Conservation (phyloP, 2,329 filamentous ascomycete genomes). For the Ophiocordyceps robertsii region DNA sequence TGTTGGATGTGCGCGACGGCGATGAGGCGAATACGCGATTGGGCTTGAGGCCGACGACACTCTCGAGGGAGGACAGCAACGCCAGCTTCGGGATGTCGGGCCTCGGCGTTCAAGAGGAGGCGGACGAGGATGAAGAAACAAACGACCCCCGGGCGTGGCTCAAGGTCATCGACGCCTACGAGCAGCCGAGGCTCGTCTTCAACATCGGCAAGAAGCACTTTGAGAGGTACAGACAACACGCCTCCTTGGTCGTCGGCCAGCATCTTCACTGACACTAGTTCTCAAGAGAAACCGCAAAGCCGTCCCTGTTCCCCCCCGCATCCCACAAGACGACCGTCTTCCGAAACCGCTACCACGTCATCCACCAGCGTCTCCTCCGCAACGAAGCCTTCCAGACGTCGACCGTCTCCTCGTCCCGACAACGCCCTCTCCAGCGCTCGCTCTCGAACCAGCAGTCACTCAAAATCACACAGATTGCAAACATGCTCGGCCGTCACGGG, state of each 20-base stretch:
- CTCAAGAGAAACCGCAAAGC: constrained; percentile 43
- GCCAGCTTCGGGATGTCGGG: constrained; percentile 49
- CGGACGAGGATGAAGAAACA: constrained; percentile 43
- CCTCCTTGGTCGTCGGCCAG: constrained; percentile 1
- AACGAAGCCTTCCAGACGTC: constrained; percentile 89
- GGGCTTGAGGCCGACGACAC: constrained; percentile 31
- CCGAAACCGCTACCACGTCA: constrained; percentile 79
- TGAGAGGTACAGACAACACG: constrained; percentile 41
- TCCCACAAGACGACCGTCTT: constrained; percentile 77
- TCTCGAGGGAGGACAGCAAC: constrained; percentile 47
- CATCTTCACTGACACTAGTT: not conserved
- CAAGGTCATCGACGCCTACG: constrained; percentile 69
- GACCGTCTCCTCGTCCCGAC: constrained; percentile 49
- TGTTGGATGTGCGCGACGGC: constrained; percentile 42
- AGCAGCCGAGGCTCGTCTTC: constrained; percentile 69
- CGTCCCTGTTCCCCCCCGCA: constrained; percentile 61
- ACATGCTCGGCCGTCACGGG: constrained; percentile 64
- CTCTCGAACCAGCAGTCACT: constrained; percentile 56
- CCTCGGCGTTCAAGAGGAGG: constrained; percentile 37
- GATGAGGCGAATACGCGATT: constrained; percentile 41
- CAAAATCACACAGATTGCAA: constrained; percentile 76
- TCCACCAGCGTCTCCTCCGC: constrained; percentile 81
- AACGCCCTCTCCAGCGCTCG: constrained; percentile 41
- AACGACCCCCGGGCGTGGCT: constrained; percentile 71
- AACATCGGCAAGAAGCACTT: constrained; percentile 82